A percentile compares a stretch with the other conserved stretches of the same genome.
Evolutionary conservation across 306 rosid species (phyloP).

Genomic region (Vicia villosa): DNA sequence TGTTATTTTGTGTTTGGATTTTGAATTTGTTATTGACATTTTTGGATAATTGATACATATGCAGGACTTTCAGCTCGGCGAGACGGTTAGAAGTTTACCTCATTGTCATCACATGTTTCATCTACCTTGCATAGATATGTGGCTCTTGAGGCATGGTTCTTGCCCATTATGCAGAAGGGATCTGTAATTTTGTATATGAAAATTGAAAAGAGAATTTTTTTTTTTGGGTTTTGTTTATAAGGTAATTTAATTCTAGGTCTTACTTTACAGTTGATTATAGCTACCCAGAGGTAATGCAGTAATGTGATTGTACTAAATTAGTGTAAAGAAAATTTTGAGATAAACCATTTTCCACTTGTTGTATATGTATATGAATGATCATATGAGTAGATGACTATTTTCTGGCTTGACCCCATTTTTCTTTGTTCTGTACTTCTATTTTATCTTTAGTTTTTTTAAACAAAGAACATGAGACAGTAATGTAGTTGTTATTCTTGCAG

Average conservation of each 20-base stretch:
- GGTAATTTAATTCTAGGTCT: constrained; percentile 48
- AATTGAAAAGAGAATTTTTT: constrained; percentile 34
- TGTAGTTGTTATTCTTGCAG: not conserved
- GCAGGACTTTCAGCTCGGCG: constrained; percentile 95
- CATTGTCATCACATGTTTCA: constrained; percentile 98
- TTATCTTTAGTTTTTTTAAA: not conserved
- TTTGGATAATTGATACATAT: constrained; percentile 34
- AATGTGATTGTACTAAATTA: constrained; percentile 48
- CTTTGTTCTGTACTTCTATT: constrained; percentile 1
- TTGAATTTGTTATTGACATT: constrained; percentile 32
- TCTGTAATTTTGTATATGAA: constrained; percentile 68
- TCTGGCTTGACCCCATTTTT: not conserved
- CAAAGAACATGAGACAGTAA: constrained; percentile 14
- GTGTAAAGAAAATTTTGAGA: constrained; percentile 59
- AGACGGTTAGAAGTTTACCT: constrained; percentile 92
- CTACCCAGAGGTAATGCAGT: constrained; percentile 41
- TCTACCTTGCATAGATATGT: constrained; percentile 95
- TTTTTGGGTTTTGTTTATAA: constrained; percentile 57
- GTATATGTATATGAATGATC: constrained; percentile 18
- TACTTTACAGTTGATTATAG: constrained; percentile 34
- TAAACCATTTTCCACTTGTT: constrained; percentile 33
- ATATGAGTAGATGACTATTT: constrained; percentile 31
- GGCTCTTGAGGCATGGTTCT: constrained; percentile 97
- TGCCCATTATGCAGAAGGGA: constrained; percentile 99
- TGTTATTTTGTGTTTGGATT: not conserved